phyloP scores from a whole-genome alignment of 2,329 filamentous ascomycete species.

The Akanthomyces muscarius region DNA sequence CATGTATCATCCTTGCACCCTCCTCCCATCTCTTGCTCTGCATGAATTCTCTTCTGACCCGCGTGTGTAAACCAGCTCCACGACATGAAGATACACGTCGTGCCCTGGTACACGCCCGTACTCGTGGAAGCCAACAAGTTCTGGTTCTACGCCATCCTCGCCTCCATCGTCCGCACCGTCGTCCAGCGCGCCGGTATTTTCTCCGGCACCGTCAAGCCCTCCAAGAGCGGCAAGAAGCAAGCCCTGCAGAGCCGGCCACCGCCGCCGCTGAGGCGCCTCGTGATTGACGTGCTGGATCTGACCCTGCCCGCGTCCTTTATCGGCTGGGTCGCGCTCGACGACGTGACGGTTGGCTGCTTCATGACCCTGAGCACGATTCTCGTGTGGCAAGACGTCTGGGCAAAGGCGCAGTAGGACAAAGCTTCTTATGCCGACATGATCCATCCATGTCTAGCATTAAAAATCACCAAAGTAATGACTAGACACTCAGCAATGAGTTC shows the following conservation, averaged over 20 bases:
- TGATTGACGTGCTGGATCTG: constrained; percentile 12
- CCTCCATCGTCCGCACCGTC: constrained; percentile 13
- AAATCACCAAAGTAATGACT: not conserved
- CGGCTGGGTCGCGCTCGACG: constrained; percentile 15
- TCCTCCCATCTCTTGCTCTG: too few species aligned
- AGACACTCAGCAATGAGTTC: not conserved
- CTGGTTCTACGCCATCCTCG: constrained; percentile 18
- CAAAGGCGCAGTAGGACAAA: not conserved
- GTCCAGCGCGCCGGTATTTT: not conserved
- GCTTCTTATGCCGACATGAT: not conserved
- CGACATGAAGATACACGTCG: constrained; percentile 14
- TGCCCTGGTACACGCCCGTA: constrained; percentile 16
- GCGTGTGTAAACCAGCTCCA: constrained; percentile 1
- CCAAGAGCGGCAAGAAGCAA: not conserved
- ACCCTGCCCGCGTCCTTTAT: constrained; percentile 16
- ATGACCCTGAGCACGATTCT: constrained; percentile 17
- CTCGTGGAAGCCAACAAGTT: constrained; percentile 18
- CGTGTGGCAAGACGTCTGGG: constrained; percentile 16
- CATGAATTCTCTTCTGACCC: not conserved
- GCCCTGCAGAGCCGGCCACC: not conserved
- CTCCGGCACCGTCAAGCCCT: not conserved
- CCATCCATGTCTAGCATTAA: not conserved
- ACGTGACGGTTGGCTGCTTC: constrained; percentile 8
- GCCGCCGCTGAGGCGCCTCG: constrained; percentile 4
- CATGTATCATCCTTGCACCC: not conserved